These are phyloP conservation scores for Edaphochlamys debaryana DNA, from an alignment of 139 green algal genomes.

Conservation along the genomic window DNA sequence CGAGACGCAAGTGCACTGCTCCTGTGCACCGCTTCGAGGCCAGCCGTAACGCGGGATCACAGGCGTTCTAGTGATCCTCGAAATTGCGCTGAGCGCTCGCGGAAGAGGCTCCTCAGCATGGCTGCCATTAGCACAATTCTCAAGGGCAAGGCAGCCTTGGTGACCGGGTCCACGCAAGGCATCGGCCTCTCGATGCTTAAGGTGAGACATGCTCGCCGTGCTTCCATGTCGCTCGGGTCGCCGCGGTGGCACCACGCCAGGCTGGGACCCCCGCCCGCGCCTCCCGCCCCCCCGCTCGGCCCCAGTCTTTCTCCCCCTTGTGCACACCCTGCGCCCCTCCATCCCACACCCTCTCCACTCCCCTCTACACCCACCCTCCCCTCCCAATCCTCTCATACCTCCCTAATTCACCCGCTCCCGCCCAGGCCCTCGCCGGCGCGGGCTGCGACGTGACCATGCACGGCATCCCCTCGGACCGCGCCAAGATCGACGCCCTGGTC, in stretches of 20 bases:
- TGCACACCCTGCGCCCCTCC: background rate
- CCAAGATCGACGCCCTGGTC: constrained; percentile 35
- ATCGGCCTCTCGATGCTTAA: constrained; percentile 66
- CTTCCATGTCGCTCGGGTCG: no score
- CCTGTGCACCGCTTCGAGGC: no score
- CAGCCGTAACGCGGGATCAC: no score
- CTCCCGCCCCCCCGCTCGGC: no score
- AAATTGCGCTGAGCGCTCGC: no score
- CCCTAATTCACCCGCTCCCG: no score
- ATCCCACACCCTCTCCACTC: no score
- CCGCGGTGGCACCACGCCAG: no score
- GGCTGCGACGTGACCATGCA: constrained; percentile 69
- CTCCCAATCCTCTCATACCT: no score
- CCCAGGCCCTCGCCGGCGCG: constrained; percentile 49
- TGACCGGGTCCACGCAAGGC: constrained; percentile 63
- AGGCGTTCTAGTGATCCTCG: no score
- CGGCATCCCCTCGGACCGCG: constrained; percentile 46
- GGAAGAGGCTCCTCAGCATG: no score
- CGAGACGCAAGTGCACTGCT: no score
- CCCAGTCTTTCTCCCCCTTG: background rate
- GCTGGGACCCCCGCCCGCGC: background rate
- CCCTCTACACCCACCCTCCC: background rate
- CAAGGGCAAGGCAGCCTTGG: constrained; percentile 57
- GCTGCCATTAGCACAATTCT: constrained; percentile 27
- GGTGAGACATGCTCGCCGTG: background rate